Conservation (phyloP, 805 yeast species). For the Candida glaebosa region DNA sequence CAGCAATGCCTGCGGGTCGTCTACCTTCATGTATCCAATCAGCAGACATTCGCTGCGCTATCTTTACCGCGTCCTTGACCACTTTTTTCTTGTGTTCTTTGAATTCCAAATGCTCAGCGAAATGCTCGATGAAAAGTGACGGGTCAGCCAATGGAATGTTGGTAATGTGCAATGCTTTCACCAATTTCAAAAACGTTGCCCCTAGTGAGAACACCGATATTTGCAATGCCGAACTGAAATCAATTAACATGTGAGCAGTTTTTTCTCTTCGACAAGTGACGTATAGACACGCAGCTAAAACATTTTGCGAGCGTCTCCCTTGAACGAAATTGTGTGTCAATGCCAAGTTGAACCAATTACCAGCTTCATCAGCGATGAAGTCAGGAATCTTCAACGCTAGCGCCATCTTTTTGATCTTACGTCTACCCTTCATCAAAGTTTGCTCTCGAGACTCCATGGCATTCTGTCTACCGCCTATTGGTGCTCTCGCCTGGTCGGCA, state of each 20-base stretch:
- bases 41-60: slow-evolving; percentile 86
- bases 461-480: slow-evolving; percentile 62
- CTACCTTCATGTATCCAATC: slow-evolving; percentile 98
- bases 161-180: slow-evolving; percentile 75
- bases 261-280: slow-evolving; percentile 89
- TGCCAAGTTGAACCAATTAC: slow-evolving; percentile 86
- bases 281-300: slow-evolving; percentile 90
- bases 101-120: slow-evolving; percentile 82
- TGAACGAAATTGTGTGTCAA: slow-evolving; percentile 87
- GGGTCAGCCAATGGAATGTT: slow-evolving; percentile 90
- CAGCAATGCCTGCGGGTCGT: slow-evolving; percentile 98
- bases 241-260: slow-evolving; percentile 94
- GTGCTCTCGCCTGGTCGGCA: slow-evolving; percentile 77
- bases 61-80: slow-evolving; percentile 77
- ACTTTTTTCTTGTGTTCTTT: slow-evolving; percentile 73
- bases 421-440: slow-evolving; percentile 79
- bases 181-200: slow-evolving; percentile 90
- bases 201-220: slow-evolving; percentile 93
- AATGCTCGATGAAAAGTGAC: slow-evolving; percentile 87
- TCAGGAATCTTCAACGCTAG: slow-evolving; percentile 77
- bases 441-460: slow-evolving; percentile 86
- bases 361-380: slow-evolving; percentile 79
- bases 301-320: slow-evolving; percentile 95
- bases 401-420: slow-evolving; percentile 77
- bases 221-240: slow-evolving; percentile 85